phyloP scores from a whole-genome alignment of 2,329 filamentous ascomycete species.

The Trichoderma sp. region DNA sequence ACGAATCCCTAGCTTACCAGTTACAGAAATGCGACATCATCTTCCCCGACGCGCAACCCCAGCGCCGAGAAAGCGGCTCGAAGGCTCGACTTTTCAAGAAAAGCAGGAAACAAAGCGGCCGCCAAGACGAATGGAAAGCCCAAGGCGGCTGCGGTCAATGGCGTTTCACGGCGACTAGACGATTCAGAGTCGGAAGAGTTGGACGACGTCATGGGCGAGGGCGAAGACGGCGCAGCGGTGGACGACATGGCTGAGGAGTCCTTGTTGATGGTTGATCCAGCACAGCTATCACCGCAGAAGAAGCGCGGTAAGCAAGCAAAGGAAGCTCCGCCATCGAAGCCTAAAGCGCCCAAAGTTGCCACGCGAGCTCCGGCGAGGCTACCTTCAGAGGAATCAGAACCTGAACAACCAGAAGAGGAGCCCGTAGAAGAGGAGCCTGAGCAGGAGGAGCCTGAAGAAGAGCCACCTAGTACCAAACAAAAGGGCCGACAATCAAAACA shows the following conservation, averaged over 20 bases:
- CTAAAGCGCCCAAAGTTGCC: conserved; percentile 20
- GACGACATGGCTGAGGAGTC: conserved; percentile 47
- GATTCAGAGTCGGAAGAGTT: conserved; percentile 35
- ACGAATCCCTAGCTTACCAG: conserved; percentile 56
- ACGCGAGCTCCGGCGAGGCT: conserved; percentile 9
- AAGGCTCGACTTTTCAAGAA: conserved; percentile 55
- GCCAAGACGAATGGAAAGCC: conserved; percentile 37
- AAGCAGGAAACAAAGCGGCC: conserved; percentile 27
- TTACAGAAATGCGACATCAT: conserved; percentile 37
- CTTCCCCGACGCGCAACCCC: conserved; percentile 53
- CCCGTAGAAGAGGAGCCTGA: conserved; percentile 24
- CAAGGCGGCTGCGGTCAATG: conserved; percentile 32
- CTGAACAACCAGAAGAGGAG: conserved; percentile 28
- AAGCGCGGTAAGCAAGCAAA: conserved; percentile 25
- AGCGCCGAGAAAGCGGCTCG: conserved; percentile 46
- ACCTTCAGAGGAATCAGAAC: conserved; percentile 21
- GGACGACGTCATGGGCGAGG: conserved; percentile 33
- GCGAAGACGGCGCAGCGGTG: conserved; percentile 36
- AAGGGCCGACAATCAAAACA: conserved; percentile 30
- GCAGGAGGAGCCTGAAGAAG: conserved; percentile 15
- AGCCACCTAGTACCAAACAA: conserved; percentile 27
- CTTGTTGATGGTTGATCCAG: conserved; percentile 47
- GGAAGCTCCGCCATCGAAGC: neutral
- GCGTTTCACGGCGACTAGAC: conserved; percentile 35
- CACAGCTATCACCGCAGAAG: conserved; percentile 19